Evolutionary conservation across 768 basidiomycete species (phyloP), one percentile per base, ranked within the genome.

Genomic region (Daedaleopsis nitida): DNA sequence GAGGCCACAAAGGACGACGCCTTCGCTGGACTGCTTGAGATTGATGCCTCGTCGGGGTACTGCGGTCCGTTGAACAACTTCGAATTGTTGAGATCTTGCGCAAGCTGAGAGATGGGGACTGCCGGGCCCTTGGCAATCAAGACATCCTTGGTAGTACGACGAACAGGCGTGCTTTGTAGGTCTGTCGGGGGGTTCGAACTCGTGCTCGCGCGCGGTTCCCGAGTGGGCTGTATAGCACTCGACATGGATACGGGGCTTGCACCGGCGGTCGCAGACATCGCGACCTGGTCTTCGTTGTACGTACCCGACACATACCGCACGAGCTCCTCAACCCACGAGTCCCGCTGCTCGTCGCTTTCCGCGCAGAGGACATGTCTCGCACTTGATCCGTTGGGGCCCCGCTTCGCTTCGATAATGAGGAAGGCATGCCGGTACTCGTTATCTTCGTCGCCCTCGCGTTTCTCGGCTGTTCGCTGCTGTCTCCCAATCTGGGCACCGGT

Each of bases 401-500:
- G 89, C 74, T 86, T 91, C 19, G 86, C 86, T 73, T 97, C 96
- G 62, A 98, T 94, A 68, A 99, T 92, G 63, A 99, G 86, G 77
- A 99, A 98, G 1, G 97, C 97, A 71, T 99, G 97, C 23, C 95
- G 86, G 66, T 97, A 97, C 66, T 96, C 92, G 70, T 93, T 92
- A 67, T 97, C 94, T 55, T 95, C 94, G 62, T 91, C 89, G 1
- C 81, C 76, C 45, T 80, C 77, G 9, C 84, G 69, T 62, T 77
- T 72, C 64, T 77, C 82, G 58, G 81, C 73, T 44, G 81, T 81
- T 65, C 84, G 83, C 70, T 97, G 93, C 69, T 98, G 97, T 34
- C 96, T 87, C 11, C 96, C 97, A 60, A 99, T 98, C 70, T 97
- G 94, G 27, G 97, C 96, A 45, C 89, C 89, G n/a, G 91, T 88